phyloP scores from a whole-genome alignment of 306 rosid species.

The Lablab purpureus region DNA sequence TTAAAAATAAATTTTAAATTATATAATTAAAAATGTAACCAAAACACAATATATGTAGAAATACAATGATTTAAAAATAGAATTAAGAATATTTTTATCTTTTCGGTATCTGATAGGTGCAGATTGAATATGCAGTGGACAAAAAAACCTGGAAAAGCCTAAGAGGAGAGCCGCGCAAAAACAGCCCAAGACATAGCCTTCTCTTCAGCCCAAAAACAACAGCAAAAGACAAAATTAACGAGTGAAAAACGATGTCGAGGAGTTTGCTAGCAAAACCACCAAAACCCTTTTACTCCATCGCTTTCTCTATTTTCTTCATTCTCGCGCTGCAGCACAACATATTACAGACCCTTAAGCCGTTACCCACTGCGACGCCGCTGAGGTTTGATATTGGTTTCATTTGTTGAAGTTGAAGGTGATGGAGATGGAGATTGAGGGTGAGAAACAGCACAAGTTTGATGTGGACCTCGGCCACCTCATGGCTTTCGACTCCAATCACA shows the following conservation, averaged over 20 bases:
- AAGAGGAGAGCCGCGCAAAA: too few species aligned
- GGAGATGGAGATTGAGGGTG: slow-evolving; percentile 40
- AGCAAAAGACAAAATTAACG: background rate
- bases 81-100: too few species aligned
- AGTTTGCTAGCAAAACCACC: background rate
- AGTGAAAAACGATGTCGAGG: background rate
- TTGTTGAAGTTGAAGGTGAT: background rate
- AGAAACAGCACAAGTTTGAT: slow-evolving; percentile 49
- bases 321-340: background rate
- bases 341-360: background rate
- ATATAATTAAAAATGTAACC: too few species aligned
- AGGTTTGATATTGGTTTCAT: background rate
- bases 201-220: background rate
- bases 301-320: background rate
- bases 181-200: too few species aligned
- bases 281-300: background rate
- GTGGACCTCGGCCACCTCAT: slow-evolving; percentile 80
- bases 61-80: too few species aligned
- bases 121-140: too few species aligned
- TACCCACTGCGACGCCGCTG: background rate
- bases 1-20: too few species aligned
- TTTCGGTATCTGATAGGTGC: too few species aligned
- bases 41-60: too few species aligned
- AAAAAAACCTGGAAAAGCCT: too few species aligned
- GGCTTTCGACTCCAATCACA: slow-evolving; percentile 67